phyloP scores from a whole-genome alignment of 1,284 basidiomycete species.

The Ustilago shanxiensis region DNA sequence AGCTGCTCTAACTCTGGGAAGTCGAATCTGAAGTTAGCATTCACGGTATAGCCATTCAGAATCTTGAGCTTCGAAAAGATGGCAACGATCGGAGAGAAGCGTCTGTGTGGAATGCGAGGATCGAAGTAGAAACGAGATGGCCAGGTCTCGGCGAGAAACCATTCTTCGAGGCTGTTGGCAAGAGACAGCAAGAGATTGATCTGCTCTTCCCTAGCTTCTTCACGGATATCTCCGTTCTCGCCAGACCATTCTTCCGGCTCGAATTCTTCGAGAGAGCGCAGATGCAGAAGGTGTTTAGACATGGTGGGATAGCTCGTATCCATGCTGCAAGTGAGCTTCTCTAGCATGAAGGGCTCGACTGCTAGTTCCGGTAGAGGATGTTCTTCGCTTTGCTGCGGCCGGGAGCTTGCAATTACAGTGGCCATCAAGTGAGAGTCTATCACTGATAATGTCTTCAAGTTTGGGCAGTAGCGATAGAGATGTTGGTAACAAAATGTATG shows the following conservation, averaged over 20 bases:
- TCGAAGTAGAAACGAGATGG: background rate
- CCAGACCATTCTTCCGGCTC: background rate
- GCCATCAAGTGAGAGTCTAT: background rate
- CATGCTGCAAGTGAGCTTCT: background rate
- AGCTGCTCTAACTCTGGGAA: conserved; percentile 4
- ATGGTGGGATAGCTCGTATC: background rate
- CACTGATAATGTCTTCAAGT: conserved; percentile 4
- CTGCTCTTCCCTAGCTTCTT: background rate
- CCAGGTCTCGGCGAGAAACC: background rate
- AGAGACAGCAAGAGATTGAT: background rate
- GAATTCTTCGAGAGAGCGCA: background rate
- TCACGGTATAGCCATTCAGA: background rate
- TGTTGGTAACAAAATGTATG: background rate
- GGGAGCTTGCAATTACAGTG: background rate
- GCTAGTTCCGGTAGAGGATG: background rate
- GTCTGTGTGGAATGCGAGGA: background rate
- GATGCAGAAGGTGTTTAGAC: background rate
- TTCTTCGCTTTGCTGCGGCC: background rate
- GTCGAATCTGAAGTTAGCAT: conserved; percentile 3
- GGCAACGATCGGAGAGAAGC: background rate
- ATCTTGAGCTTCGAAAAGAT: conserved; percentile 2
- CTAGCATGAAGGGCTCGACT: background rate
- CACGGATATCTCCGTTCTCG: background rate
- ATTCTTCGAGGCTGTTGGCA: conserved; percentile 9
- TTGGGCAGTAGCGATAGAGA: conserved; percentile 24